phyloP scores from a whole-genome alignment of 495 filamentous ascomycete species.

The Chaetomidium leptoderma region DNA sequence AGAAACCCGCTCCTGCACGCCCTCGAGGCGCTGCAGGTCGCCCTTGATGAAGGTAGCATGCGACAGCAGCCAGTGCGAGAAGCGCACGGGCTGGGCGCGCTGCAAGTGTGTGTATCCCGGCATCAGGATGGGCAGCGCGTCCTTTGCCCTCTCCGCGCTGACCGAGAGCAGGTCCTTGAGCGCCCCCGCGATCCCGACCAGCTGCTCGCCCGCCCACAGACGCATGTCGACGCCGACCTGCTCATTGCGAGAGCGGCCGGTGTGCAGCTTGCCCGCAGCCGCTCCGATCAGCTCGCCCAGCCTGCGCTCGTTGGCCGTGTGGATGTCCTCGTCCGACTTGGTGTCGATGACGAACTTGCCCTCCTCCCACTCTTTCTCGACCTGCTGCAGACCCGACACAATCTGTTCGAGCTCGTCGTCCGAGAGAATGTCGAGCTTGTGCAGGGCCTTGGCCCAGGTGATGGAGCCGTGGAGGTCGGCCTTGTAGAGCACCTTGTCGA shows the following conservation, averaged over 20 bases:
- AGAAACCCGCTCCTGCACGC: conserved; percentile 73
- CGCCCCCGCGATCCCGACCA: conserved; percentile 65
- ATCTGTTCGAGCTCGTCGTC: conserved; percentile 70
- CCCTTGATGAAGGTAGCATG: conserved; percentile 71
- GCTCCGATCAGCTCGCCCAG: conserved; percentile 85
- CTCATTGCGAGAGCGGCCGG: conserved; percentile 86
- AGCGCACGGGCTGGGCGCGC: conserved; percentile 84
- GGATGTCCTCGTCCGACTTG: conserved; percentile 69
- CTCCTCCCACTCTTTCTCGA: conserved; percentile 70
- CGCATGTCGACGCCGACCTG: conserved; percentile 93
- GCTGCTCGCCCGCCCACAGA: conserved; percentile 78
- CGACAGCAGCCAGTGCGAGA: conserved; percentile 81
- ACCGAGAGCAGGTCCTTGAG: conserved; percentile 69
- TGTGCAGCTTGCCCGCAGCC: conserved; percentile 88
- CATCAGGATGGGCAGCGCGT: conserved; percentile 60
- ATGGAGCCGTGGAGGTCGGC: conserved; percentile 79
- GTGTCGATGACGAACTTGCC: conserved; percentile 56
- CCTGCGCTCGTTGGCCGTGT: conserved; percentile 90
- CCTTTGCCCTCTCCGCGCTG: conserved; percentile 68
- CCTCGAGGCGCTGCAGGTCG: conserved; percentile 75
- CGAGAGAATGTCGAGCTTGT: conserved; percentile 69
- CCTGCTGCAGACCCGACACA: conserved; percentile 65
- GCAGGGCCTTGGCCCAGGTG: conserved; percentile 83
- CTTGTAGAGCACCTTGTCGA: conserved; percentile 76
- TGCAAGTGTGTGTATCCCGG: conserved; percentile 89